phyloP scores from a whole-genome alignment of 345 rosid genomes.

The Sonneratia alba region DNA sequence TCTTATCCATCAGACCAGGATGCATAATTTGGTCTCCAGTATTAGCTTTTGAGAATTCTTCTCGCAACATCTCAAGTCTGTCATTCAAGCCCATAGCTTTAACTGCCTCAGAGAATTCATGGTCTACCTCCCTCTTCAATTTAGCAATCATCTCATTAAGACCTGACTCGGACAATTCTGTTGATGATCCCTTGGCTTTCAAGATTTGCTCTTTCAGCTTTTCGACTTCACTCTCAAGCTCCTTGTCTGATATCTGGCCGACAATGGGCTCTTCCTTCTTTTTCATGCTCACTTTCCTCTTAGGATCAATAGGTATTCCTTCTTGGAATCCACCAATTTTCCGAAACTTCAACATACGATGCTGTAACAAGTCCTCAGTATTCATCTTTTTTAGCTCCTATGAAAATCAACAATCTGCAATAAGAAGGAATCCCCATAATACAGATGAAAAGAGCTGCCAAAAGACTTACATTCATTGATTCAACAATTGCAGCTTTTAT shows the following conservation, averaged over 20 bases:
- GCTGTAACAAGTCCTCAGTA: constrained; percentile 53
- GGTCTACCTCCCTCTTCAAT: constrained; percentile 59
- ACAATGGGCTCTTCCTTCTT: constrained; percentile 37
- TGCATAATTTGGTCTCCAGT: constrained; percentile 47
- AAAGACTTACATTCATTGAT: constrained; percentile 60
- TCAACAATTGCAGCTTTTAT: constrained; percentile 73
- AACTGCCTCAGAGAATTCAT: constrained; percentile 62
- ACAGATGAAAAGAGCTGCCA: constrained; percentile 7
- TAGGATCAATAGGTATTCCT: constrained; percentile 52
- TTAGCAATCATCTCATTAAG: constrained; percentile 54
- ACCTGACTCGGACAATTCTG: constrained; percentile 38
- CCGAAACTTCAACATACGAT: constrained; percentile 69
- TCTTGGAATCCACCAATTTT: constrained; percentile 75
- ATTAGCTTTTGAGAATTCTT: constrained; percentile 42
- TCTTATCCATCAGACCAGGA: constrained; percentile 47
- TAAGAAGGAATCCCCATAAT: not conserved
- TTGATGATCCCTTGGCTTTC: constrained; percentile 57
- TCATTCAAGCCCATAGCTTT: constrained; percentile 49
- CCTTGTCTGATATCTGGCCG: constrained; percentile 29
- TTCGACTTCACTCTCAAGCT: constrained; percentile 60
- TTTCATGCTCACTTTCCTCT: constrained; percentile 60
- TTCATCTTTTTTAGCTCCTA: constrained; percentile 76
- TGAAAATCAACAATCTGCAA: constrained; percentile 7
- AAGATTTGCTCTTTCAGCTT: constrained; percentile 55
- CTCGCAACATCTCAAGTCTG: constrained; percentile 32